A percentile compares a stretch with the other conserved stretches of the same genome.
Evolutionary conservation across 768 basidiomycete genomes (phyloP).

Genomic region (Boletus tylopilopsis): DNA sequence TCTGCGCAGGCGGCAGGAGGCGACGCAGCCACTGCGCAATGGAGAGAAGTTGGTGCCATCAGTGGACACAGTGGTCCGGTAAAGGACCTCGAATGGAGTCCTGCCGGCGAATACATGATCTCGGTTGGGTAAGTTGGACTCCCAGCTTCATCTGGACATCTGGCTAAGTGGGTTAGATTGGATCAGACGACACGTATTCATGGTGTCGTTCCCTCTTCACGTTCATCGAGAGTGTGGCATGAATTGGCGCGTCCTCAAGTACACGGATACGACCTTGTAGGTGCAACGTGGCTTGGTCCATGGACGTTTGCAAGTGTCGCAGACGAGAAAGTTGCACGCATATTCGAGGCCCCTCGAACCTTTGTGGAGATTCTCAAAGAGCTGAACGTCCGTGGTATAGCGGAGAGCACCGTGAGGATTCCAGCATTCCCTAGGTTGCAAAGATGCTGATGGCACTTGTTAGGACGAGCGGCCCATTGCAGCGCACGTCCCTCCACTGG

Average conservation of each 20-base stretch:
- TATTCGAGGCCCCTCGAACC: slow-evolving; percentile 85
- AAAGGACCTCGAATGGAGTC: slow-evolving; percentile 82
- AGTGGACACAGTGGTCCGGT: slow-evolving; percentile 85
- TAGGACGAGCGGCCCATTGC: slow-evolving; percentile 65
- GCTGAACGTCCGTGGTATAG: slow-evolving; percentile 46
- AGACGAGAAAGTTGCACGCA: slow-evolving; percentile 92
- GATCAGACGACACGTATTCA: slow-evolving; percentile 95
- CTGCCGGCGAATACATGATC: slow-evolving; percentile 78
- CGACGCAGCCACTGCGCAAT: slow-evolving; percentile 40
- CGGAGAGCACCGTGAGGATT: slow-evolving; percentile 46
- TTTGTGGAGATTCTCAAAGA: slow-evolving; percentile 66
- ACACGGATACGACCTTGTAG: slow-evolving; percentile 92
- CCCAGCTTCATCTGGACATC: not conserved
- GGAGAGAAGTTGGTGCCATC: slow-evolving; percentile 77
- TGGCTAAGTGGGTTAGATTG: slow-evolving; percentile 42
- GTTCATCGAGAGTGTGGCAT: slow-evolving; percentile 53
- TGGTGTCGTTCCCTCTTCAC: slow-evolving; percentile 42
- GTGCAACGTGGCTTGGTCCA: slow-evolving; percentile 69
- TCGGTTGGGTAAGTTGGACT: slow-evolving; percentile 65
- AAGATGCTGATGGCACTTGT: slow-evolving; percentile 5
- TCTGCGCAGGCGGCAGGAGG: slow-evolving; percentile 28
- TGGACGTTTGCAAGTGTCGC: slow-evolving; percentile 86
- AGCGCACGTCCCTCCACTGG: slow-evolving; percentile 90
- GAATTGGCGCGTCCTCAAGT: slow-evolving; percentile 93
- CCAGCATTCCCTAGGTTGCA: not conserved